Percentiles rank a stretch among this genome's conserved stretches.
Conservation (phyloP, 2,329 filamentous ascomycete species). For the Colletotrichum eremochloae region DNA sequence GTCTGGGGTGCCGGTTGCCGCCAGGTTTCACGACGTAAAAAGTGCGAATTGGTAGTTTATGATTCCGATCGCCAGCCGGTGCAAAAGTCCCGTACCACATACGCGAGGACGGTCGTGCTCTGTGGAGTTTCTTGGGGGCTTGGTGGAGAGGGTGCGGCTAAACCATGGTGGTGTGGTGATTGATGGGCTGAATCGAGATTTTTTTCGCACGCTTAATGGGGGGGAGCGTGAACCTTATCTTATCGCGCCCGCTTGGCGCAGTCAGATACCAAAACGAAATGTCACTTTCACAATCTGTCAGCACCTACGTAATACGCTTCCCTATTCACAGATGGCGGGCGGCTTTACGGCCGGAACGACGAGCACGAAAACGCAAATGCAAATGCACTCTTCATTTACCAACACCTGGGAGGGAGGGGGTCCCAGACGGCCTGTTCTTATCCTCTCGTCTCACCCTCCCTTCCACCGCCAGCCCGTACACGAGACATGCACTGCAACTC, state of each 20-base stretch:
- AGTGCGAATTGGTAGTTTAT: background rate
- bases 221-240: slow-evolving; percentile 16
- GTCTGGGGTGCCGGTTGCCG: no score
- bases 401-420: background rate
- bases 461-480: background rate
- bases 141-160: slow-evolving; percentile 15
- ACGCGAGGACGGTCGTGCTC: background rate
- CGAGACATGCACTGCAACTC: slow-evolving; percentile 3
- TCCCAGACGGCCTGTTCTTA: background rate
- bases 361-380: background rate
- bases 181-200: slow-evolving; percentile 22
- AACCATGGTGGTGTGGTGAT: background rate
- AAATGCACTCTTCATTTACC: background rate
- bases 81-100: background rate
- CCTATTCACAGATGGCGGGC: background rate
- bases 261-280: no score
- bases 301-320: background rate
- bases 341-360: slow-evolving; percentile 1
- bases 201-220: slow-evolving; percentile 9
- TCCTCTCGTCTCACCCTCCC: background rate
- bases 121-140: slow-evolving; percentile 1
- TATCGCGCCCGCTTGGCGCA: background rate
- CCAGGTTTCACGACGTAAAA: background rate
- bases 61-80: slow-evolving; percentile 16
- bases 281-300: background rate